Conservation (phyloP, 352 stramenopile species). For the Aphanomyces cochlioides region DNA sequence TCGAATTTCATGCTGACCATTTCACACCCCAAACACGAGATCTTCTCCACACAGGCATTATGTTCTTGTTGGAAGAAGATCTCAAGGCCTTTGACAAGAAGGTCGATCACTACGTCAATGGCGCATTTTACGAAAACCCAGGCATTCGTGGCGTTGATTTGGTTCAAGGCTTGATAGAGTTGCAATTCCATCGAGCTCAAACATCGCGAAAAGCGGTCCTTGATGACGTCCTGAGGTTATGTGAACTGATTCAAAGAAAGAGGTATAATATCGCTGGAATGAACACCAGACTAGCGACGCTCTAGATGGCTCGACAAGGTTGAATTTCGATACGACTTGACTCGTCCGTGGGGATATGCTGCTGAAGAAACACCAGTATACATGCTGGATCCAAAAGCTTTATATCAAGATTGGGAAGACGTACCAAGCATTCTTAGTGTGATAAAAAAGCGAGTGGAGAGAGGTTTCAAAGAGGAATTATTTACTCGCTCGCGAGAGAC, state of each 20-base stretch:
- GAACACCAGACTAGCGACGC: background rate
- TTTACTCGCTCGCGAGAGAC: conserved; percentile 47
- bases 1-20: conserved; percentile 40
- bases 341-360: conserved; percentile 57
- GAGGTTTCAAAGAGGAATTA: conserved; percentile 58
- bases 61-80: conserved; percentile 54
- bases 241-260: conserved; percentile 53
- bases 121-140: conserved; percentile 51
- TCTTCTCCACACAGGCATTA: conserved; percentile 12
- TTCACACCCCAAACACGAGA: conserved; percentile 35
- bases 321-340: conserved; percentile 61
- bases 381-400: conserved; percentile 42
- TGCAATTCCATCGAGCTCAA: conserved; percentile 54
- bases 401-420: conserved; percentile 38
- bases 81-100: conserved; percentile 46
- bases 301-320: conserved; percentile 67
- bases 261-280: background rate
- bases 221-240: conserved; percentile 49
- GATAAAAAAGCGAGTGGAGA: conserved; percentile 56
- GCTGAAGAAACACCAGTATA: conserved; percentile 53
- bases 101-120: conserved; percentile 65
- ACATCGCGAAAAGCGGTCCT: conserved; percentile 49
- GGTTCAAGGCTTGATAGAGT: conserved; percentile 48
- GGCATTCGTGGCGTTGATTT: conserved; percentile 51
- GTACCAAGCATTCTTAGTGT: conserved; percentile 61